Evolutionary conservation across 2,329 filamentous ascomycete genomes (phyloP).

Genomic region (Monosporascus sp.): DNA sequence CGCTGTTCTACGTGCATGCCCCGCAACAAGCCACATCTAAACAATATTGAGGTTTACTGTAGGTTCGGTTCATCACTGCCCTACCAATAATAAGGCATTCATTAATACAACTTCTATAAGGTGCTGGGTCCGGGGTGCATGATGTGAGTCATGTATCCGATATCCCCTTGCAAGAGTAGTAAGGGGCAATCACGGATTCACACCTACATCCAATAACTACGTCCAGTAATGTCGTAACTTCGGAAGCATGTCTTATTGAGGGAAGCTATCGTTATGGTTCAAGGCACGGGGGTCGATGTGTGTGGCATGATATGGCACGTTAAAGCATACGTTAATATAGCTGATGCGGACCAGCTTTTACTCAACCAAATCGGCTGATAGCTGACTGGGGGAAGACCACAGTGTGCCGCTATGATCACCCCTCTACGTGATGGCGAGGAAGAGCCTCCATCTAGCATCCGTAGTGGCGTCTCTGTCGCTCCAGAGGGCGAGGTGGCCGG

Average conservation of each 20-base stretch:
- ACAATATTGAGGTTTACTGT: background rate
- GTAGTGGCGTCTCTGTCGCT: too few relatives aligned
- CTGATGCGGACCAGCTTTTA: too few relatives aligned
- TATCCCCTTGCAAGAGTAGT: background rate
- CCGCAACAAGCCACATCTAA: background rate
- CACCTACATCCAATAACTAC: background rate
- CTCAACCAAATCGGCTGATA: too few relatives aligned
- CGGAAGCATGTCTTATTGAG: background rate
- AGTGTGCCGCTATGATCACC: too few relatives aligned
- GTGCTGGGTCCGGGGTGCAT: background rate
- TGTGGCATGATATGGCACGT: too few relatives aligned
- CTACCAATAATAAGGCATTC: slow-evolving; percentile 19
- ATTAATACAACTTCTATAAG: background rate
- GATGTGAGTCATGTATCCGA: background rate
- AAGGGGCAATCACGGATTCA: background rate
- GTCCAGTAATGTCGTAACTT: background rate
- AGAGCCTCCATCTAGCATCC: too few relatives aligned
- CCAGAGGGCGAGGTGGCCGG: too few relatives aligned
- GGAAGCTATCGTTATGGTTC: too few relatives aligned
- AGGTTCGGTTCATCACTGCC: slow-evolving; percentile 11
- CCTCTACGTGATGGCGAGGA: too few relatives aligned
- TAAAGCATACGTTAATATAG: too few relatives aligned
- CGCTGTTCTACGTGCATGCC: background rate
- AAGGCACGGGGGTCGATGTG: too few relatives aligned
- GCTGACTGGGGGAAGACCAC: too few relatives aligned